Percentiles rank a stretch among this genome's conserved stretches.
These are phyloP conservation scores for Pyrus betulifolia DNA, from an alignment of 306 rosid species.

Conservation along the genomic window DNA sequence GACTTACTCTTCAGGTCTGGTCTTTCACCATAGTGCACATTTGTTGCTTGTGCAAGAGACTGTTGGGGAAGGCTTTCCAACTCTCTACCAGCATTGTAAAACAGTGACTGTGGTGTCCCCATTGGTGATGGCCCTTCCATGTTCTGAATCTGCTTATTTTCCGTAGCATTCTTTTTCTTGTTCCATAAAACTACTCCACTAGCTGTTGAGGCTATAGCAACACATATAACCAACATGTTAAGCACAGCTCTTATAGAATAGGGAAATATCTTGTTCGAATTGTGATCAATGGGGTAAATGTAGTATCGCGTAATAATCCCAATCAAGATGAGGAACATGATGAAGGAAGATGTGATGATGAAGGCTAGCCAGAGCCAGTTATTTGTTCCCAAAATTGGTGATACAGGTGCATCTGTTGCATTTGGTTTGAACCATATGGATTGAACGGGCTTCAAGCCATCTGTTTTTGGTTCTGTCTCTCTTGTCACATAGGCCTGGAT, in stretches of 20 bases:
- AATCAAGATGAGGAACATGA: conserved; percentile 38
- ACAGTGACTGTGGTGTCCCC: conserved; percentile 25
- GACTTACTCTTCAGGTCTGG: conserved; percentile 64
- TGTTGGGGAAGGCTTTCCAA: conserved; percentile 52
- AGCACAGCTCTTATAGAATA: conserved; percentile 23
- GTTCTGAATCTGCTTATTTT: conserved; percentile 34
- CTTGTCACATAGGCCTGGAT: conserved; percentile 64
- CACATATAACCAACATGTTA: conserved; percentile 38
- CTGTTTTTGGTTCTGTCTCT: conserved; percentile 24
- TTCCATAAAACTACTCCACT: conserved; percentile 43
- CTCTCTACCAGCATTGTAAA: conserved; percentile 30
- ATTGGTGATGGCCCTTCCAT: conserved; percentile 28
- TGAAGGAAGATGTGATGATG: conserved; percentile 50
- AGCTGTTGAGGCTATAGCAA: conserved; percentile 28
- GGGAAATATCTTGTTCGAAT: conserved; percentile 29
- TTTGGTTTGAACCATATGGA: conserved; percentile 39
- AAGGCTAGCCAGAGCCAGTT: conserved; percentile 65
- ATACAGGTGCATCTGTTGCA: conserved; percentile 36
- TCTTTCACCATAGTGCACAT: conserved; percentile 57
- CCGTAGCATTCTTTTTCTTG: conserved; percentile 28
- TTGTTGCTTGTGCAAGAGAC: conserved; percentile 36
- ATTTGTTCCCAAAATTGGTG: conserved; percentile 41
- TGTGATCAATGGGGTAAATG: conserved; percentile 58
- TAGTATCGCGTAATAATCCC: conserved; percentile 35
- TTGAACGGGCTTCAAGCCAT: conserved; percentile 5